Percentiles rank a stretch among this genome's conserved stretches.
Evolutionary conservation across 2,329 filamentous ascomycete species (phyloP).

Genomic region (Alternaria triticina): DNA sequence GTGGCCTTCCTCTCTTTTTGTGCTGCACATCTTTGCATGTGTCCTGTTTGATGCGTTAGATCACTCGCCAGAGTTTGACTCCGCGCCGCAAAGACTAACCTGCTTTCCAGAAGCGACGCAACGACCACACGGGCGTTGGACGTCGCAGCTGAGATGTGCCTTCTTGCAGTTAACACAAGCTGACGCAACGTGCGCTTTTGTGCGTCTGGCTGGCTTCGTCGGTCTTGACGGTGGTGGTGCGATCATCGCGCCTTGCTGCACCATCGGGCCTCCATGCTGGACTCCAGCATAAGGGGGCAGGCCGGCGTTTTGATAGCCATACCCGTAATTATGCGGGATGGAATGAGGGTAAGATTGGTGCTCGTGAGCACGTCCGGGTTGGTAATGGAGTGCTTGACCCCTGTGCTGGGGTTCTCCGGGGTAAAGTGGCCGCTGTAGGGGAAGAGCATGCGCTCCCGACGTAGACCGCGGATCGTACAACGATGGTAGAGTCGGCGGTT

Average conservation of each 20-base stretch:
- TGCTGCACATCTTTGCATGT: constrained; percentile 83
- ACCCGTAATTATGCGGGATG: constrained; percentile 37
- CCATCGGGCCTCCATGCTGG: constrained; percentile 39
- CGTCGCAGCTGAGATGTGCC: constrained; percentile 72
- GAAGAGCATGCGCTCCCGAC: constrained; percentile 22
- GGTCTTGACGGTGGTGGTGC: constrained; percentile 39
- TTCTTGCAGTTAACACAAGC: constrained; percentile 86
- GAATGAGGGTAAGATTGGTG: constrained; percentile 33
- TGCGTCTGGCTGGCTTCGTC: constrained; percentile 51
- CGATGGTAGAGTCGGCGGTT: constrained; percentile 32
- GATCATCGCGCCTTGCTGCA: constrained; percentile 41
- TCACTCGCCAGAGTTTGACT: not conserved
- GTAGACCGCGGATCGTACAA: constrained; percentile 35
- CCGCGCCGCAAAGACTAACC: constrained; percentile 46
- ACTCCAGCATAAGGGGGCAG: constrained; percentile 33
- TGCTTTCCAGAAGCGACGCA: constrained; percentile 78
- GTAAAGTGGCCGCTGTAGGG: constrained; percentile 39
- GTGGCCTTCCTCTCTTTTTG: constrained; percentile 81
- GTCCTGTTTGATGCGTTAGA: constrained; percentile 58
- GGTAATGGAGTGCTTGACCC: constrained; percentile 34
- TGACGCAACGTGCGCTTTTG: constrained; percentile 82
- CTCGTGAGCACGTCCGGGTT: constrained; percentile 32
- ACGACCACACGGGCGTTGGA: constrained; percentile 78
- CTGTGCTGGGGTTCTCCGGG: constrained; percentile 36
- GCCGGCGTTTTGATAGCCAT: constrained; percentile 34